phyloP scores from a whole-genome alignment of 2,329 filamentous ascomycete species.

The Neofusicoccum kwambonambiense region DNA sequence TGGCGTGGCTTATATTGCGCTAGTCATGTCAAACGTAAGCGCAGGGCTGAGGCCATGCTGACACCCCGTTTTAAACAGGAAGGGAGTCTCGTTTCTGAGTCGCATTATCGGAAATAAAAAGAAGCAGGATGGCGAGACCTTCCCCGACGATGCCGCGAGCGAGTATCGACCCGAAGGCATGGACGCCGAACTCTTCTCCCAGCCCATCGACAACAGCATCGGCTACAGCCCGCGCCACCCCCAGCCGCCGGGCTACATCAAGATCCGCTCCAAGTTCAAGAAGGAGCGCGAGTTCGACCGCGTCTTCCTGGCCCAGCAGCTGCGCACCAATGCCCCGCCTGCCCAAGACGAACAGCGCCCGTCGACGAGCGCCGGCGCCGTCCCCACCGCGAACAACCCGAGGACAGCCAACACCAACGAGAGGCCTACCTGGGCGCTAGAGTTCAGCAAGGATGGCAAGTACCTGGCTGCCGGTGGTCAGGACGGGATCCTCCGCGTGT shows the following conservation, averaged over 20 bases:
- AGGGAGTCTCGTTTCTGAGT: constrained; percentile 86
- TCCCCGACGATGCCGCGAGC: constrained; percentile 41
- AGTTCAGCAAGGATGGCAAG: constrained; percentile 88
- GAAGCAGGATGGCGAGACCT: constrained; percentile 46
- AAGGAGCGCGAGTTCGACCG: constrained; percentile 78
- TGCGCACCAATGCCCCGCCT: constrained; percentile 56
- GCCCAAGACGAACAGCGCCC: constrained; percentile 29
- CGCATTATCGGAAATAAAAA: constrained; percentile 78
- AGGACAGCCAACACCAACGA: constrained; percentile 27
- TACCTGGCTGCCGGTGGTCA: constrained; percentile 92
- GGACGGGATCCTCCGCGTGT: constrained; percentile 81
- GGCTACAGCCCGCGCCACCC: constrained; percentile 86
- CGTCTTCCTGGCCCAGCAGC: constrained; percentile 87
- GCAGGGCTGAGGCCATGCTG: constrained; percentile 12
- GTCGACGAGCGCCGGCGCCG: constrained; percentile 19
- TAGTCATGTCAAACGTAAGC: constrained; percentile 18
- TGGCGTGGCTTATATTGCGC: constrained; percentile 13
- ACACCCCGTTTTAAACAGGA: constrained; percentile 52
- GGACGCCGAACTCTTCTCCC: constrained; percentile 79
- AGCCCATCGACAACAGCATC: constrained; percentile 62
- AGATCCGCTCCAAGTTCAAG: constrained; percentile 77
- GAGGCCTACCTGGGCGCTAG: constrained; percentile 83
- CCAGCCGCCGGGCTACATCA: constrained; percentile 87
- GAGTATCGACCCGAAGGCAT: constrained; percentile 72
- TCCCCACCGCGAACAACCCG: background rate